These are phyloP conservation scores for Exophiala calicioides DNA, from an alignment of 2,329 filamentous ascomycete genomes.

Conservation along the genomic window DNA sequence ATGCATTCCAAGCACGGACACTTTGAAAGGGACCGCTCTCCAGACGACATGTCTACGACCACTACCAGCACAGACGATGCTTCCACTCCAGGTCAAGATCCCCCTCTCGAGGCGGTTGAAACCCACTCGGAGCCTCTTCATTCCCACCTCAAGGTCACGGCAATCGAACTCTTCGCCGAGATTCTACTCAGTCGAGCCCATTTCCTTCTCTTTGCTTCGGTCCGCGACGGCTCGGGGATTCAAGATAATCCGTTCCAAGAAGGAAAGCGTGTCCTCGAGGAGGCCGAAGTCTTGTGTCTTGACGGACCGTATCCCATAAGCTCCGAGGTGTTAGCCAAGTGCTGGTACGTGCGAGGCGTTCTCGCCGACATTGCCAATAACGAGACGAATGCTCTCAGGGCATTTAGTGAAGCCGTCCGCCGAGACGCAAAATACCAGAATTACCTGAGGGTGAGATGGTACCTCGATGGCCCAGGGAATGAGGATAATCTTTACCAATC, in stretches of 20 bases:
- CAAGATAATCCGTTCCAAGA: slow-evolving; percentile 3
- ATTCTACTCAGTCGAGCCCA: slow-evolving; percentile 18
- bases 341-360: slow-evolving; percentile 17
- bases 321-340: slow-evolving; percentile 10
- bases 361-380: slow-evolving; percentile 13
- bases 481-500: background rate
- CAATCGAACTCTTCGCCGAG: slow-evolving; percentile 14
- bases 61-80: background rate
- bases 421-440: slow-evolving; percentile 10
- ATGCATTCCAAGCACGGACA: no score
- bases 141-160: background rate
- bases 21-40: background rate
- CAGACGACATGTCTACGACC: background rate
- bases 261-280: slow-evolving; percentile 10
- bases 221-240: background rate
- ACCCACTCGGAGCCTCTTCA: no score
- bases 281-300: slow-evolving; percentile 12
- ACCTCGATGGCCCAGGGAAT: slow-evolving; percentile 1
- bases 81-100: background rate
- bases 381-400: slow-evolving; percentile 2
- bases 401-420: slow-evolving; percentile 10
- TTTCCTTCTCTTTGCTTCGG: slow-evolving; percentile 13
- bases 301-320: slow-evolving; percentile 4
- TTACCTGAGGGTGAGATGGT: slow-evolving; percentile 11
- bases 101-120: no score